Percentiles rank a stretch among this genome's conserved stretches.
phyloP scores from a whole-genome alignment of 1,284 basidiomycete genomes.

The Microbotryum silenes-acaulis region DNA sequence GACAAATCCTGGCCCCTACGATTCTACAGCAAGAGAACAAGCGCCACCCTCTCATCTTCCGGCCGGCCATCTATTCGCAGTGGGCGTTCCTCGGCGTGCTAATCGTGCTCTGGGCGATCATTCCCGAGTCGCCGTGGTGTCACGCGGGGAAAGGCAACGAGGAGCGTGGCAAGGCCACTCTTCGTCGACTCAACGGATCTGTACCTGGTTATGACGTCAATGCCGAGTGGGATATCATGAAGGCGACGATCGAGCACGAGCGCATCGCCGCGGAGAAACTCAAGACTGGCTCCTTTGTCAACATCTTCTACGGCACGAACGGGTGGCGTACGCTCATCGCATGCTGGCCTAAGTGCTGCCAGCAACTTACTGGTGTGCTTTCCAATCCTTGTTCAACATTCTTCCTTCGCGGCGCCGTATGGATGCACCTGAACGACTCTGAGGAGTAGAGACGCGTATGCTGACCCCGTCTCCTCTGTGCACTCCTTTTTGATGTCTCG shows the following conservation, averaged over 20 bases:
- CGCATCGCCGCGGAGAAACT: constrained; percentile 9
- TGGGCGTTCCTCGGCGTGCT: constrained; percentile 35
- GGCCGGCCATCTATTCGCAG: constrained; percentile 34
- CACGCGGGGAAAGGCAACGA: constrained; percentile 30
- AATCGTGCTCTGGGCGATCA: constrained; percentile 33
- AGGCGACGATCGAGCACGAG: constrained; percentile 32
- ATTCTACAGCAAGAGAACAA: constrained; percentile 19
- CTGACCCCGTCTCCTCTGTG: no score
- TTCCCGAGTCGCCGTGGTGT: constrained; percentile 38
- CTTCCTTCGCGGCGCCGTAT: no score
- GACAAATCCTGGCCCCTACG: constrained; percentile 26
- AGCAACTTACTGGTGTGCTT: constrained; percentile 32
- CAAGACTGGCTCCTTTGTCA: constrained; percentile 22
- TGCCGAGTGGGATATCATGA: constrained; percentile 30
- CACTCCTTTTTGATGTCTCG: no score
- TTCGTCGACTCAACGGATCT: constrained; percentile 14
- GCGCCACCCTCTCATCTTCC: constrained; percentile 28
- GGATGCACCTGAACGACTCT: no score
- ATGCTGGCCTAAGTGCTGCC: constrained; percentile 33
- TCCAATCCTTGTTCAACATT: background rate
- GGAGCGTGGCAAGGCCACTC: constrained; percentile 25
- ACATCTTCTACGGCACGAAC: constrained; percentile 33
- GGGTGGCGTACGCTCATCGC: constrained; percentile 34
- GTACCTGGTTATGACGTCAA: constrained; percentile 30
- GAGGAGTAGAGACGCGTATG: no score